Percentiles rank a stretch among this genome's conserved stretches.
phyloP scores from a whole-genome alignment of 352 stramenopile genomes.

The Elongisporangium prolatum region DNA sequence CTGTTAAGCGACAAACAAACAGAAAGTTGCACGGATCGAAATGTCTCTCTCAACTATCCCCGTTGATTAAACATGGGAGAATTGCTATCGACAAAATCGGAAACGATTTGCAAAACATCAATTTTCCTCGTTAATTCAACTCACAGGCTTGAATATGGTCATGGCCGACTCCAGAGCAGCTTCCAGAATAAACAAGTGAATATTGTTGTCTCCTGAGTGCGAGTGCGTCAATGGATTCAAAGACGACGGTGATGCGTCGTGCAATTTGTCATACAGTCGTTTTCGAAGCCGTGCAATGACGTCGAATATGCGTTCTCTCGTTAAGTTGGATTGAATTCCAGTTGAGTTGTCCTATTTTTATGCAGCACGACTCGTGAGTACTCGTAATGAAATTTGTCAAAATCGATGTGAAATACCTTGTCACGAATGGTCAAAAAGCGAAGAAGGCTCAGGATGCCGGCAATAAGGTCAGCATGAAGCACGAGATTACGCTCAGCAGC shows the following conservation, averaged over 20 bases:
- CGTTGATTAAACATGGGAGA: constrained; percentile 14
- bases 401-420: constrained; percentile 24
- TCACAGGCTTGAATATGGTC: constrained; percentile 8
- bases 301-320: background rate
- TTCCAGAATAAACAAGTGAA: constrained; percentile 45
- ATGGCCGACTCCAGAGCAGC: constrained; percentile 35
- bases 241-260: background rate
- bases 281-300: background rate
- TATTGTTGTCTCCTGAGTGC: constrained; percentile 10
- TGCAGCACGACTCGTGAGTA: background rate
- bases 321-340: background rate
- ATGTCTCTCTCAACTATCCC: constrained; percentile 14
- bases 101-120: background rate
- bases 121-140: constrained; percentile 2
- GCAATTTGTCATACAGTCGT: background rate
- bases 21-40: background rate
- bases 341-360: background rate
- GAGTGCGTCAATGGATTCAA: background rate
- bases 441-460: constrained; percentile 60
- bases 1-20: background rate
- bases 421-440: constrained; percentile 64
- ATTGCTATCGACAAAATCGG: constrained; percentile 5
- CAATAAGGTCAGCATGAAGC: constrained; percentile 52
- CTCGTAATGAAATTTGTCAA: background rate
- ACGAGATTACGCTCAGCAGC: constrained; percentile 56